Evolutionary conservation across 345 rosid genomes (phyloP).

Genomic region (Acer campestre): DNA sequence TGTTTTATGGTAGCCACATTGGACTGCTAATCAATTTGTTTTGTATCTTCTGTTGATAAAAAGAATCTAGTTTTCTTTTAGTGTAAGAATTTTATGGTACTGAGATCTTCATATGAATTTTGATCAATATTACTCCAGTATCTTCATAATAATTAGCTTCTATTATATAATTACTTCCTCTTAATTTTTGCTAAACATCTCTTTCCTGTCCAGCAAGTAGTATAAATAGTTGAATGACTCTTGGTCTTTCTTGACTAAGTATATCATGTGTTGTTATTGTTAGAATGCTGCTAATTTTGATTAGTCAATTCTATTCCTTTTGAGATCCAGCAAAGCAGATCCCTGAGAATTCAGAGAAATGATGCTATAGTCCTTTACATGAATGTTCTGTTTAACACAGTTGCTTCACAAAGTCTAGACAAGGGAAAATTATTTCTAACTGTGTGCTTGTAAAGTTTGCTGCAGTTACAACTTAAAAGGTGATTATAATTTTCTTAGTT

Average conservation of each 20-base stretch:
- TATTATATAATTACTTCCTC: background rate
- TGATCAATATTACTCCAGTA: background rate
- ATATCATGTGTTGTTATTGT: background rate
- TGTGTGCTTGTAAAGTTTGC: background rate
- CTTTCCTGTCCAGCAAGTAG: constrained; percentile 9
- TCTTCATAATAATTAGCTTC: background rate
- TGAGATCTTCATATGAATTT: background rate
- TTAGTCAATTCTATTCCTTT: background rate
- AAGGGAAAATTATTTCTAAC: background rate
- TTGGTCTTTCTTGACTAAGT: background rate
- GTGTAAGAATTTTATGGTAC: background rate
- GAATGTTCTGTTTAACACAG: background rate
- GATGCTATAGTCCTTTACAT: background rate
- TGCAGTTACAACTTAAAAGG: background rate
- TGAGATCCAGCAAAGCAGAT: no score
- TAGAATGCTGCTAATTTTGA: background rate
- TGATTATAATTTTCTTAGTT: background rate
- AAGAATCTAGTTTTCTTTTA: background rate
- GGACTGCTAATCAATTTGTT: background rate
- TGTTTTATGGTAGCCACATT: background rate
- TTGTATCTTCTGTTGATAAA: background rate
- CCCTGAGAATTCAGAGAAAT: background rate
- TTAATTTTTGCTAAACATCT: constrained; percentile 3
- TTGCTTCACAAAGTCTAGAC: background rate
- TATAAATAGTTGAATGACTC: constrained; percentile 8